Conservation (phyloP, 306 rosid genomes). For the Betula pendula region DNA sequence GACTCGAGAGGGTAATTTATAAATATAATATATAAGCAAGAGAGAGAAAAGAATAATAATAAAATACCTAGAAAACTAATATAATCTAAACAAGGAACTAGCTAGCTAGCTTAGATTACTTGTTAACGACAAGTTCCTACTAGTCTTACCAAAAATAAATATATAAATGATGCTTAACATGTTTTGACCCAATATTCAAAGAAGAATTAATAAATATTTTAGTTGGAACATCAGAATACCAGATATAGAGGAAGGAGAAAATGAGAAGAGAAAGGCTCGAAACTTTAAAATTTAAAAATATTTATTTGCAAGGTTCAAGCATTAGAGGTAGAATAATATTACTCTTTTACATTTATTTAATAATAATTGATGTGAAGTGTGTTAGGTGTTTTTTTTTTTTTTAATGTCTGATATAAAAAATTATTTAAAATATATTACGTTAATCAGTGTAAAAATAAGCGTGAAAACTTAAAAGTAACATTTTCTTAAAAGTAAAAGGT, state of each 20-base stretch:
- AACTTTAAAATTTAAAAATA: too few species aligned
- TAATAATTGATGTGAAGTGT: too few species aligned
- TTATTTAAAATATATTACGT: too few species aligned
- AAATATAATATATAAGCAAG: neutral
- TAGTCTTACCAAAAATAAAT: neutral
- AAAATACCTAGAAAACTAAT: neutral
- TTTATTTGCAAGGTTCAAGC: too few species aligned
- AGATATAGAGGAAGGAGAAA: neutral
- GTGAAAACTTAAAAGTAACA: too few species aligned
- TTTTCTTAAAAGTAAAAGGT: too few species aligned
- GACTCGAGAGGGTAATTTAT: neutral
- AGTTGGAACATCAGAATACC: neutral
- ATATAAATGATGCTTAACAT: neutral
- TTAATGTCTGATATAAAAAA: too few species aligned
- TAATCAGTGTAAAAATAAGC: too few species aligned
- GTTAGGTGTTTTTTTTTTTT: too few species aligned
- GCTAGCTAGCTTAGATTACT: neutral
- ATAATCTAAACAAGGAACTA: neutral
- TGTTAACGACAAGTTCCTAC: neutral
- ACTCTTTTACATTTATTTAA: too few species aligned
- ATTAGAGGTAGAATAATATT: too few species aligned
- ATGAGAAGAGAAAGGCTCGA: neutral
- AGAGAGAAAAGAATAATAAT: neutral
- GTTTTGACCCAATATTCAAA: conserved; percentile 4
- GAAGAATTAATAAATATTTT: neutral